Conservation (phyloP, 768 basidiomycete genomes). For the Tricholoma sp. region DNA sequence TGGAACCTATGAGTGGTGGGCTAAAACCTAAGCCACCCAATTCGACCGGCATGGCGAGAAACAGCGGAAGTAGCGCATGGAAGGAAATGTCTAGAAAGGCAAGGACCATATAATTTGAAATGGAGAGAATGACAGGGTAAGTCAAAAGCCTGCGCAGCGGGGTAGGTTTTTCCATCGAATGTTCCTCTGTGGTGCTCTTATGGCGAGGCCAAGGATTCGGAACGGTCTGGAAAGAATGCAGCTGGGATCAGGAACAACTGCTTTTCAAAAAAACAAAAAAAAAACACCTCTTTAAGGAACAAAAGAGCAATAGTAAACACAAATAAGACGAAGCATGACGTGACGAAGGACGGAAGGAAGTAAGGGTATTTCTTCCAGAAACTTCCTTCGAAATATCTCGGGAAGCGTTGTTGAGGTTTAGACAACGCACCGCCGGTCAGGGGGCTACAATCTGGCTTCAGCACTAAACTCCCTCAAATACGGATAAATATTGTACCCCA, state of each 20-base stretch:
- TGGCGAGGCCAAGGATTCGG: neutral
- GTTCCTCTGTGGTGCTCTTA: constrained; percentile 16
- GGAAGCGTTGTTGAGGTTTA: constrained; percentile 21
- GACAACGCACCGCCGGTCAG: constrained; percentile 64
- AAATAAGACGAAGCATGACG: constrained; percentile 27
- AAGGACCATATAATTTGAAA: constrained; percentile 64
- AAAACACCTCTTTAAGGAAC: constrained; percentile 37
- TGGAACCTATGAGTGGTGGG: constrained; percentile 59
- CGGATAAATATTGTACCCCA: constrained; percentile 38
- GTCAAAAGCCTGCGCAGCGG: constrained; percentile 38
- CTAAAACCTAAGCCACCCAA: constrained; percentile 62
- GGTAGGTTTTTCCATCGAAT: constrained; percentile 24
- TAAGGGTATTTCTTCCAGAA: constrained; percentile 68
- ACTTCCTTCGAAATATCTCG: constrained; percentile 41
- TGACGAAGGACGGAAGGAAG: constrained; percentile 56
- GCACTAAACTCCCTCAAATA: constrained; percentile 18
- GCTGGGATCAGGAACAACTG: neutral
- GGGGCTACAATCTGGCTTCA: constrained; percentile 36
- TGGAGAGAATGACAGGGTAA: constrained; percentile 59
- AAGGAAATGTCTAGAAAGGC: constrained; percentile 57
- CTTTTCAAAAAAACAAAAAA: neutral
- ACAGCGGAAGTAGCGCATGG: constrained; percentile 57
- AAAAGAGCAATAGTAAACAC: constrained; percentile 26
- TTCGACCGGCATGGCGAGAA: constrained; percentile 59
- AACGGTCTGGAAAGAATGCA: neutral